A percentile compares a stretch with the other conserved stretches of the same genome.
phyloP scores from a whole-genome alignment of 2,329 filamentous ascomycete genomes.

The Berkeleyomyces rouxiae region DNA sequence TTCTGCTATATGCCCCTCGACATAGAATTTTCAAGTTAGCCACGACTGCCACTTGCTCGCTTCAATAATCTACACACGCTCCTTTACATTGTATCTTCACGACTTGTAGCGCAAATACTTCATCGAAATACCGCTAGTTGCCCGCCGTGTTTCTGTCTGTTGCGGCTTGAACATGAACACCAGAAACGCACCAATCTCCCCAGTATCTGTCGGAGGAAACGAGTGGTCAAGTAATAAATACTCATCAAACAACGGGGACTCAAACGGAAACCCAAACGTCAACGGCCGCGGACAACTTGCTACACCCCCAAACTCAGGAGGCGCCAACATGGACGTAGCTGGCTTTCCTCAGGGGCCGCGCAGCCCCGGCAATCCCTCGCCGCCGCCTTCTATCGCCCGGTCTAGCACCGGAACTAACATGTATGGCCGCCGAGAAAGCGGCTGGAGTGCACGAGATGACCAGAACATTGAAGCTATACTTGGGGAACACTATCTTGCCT shows the following conservation, averaged over 20 bases:
- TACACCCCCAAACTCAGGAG: slow-evolving; percentile 54
- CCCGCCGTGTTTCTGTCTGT: not conserved
- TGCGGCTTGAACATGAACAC: slow-evolving; percentile 42
- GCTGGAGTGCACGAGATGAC: slow-evolving; percentile 43
- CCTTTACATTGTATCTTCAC: not conserved
- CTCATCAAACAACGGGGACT: slow-evolving; percentile 24
- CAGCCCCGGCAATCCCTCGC: slow-evolving; percentile 53
- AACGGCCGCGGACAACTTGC: slow-evolving; percentile 42
- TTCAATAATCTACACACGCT: not conserved
- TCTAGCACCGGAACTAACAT: slow-evolving; percentile 66
- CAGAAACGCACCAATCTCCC: slow-evolving; percentile 62
- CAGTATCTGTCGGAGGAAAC: slow-evolving; percentile 66
- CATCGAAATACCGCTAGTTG: not conserved
- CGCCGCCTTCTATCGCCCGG: slow-evolving; percentile 71
- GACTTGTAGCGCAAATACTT: not conserved
- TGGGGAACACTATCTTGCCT: slow-evolving; percentile 62
- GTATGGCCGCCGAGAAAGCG: slow-evolving; percentile 51
- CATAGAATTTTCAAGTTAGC: not conserved
- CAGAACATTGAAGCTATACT: slow-evolving; percentile 41
- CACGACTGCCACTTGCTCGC: not conserved
- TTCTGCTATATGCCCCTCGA: not conserved
- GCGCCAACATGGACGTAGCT: slow-evolving; percentile 45
- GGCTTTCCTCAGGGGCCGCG: slow-evolving; percentile 37
- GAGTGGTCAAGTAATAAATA: slow-evolving; percentile 65
- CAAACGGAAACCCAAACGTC: slow-evolving; percentile 35